Conservation (phyloP, 768 basidiomycete genomes). For the Hysterangium stoloniferum region DNA sequence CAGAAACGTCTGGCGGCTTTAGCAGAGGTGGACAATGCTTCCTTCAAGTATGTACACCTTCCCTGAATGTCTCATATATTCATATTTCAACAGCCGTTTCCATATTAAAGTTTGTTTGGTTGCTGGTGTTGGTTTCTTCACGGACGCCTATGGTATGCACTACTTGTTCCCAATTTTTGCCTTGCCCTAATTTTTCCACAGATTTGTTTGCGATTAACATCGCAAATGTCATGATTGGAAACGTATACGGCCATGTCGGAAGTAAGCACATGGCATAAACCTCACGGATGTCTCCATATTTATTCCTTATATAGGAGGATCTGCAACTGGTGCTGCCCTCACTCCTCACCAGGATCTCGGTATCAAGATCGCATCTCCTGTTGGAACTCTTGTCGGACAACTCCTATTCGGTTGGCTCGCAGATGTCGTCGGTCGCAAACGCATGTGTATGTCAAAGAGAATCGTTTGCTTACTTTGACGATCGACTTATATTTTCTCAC, state of each 20-base stretch:
- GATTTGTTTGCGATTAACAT: slow-evolving; percentile 91
- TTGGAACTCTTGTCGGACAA: slow-evolving; percentile 71
- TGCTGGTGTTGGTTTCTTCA: slow-evolving; percentile 85
- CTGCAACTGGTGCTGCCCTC: slow-evolving; percentile 27
- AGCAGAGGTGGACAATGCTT: slow-evolving; percentile 79
- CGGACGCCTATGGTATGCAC: slow-evolving; percentile 43
- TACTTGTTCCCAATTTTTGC: slow-evolving; percentile 5
- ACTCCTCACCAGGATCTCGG: slow-evolving; percentile 64
- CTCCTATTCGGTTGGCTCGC: slow-evolving; percentile 77
- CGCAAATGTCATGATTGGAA: slow-evolving; percentile 74
- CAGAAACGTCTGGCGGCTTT: slow-evolving; percentile 75
- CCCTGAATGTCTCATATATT: not conserved
- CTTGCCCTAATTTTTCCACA: slow-evolving; percentile 34
- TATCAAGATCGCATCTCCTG: slow-evolving; percentile 68
- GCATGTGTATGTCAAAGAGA: slow-evolving; percentile 52
- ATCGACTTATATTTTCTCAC: slow-evolving; percentile 1
- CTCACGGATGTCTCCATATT: slow-evolving; percentile 6
- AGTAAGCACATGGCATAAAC: too few relatives aligned
- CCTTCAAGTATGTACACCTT: slow-evolving; percentile 57
- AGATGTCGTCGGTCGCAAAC: slow-evolving; percentile 67
- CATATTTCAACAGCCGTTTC: slow-evolving; percentile 52
- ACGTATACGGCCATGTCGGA: slow-evolving; percentile 50
- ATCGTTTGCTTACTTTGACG: not conserved
- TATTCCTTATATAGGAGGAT: not conserved
- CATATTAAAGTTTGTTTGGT: slow-evolving; percentile 65